Evolutionary conservation across 2,329 filamentous ascomycete genomes (phyloP).

Genomic region (Cladophialophora bantiana): DNA sequence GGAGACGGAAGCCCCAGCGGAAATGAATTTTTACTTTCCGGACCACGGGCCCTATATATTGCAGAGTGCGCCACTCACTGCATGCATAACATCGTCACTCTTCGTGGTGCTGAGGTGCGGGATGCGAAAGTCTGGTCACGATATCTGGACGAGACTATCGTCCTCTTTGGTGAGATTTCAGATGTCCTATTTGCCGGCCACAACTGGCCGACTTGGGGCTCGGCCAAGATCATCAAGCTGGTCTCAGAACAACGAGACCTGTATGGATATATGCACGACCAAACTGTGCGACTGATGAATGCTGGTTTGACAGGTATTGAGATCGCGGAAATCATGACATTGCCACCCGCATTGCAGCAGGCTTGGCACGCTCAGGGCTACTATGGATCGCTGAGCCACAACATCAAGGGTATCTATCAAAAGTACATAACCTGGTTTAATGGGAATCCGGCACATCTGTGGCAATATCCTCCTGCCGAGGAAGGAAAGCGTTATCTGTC

Average conservation of each 20-base stretch:
- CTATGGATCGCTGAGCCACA: conserved; percentile 50
- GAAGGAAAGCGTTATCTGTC: conserved; percentile 48
- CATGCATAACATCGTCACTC: conserved; percentile 53
- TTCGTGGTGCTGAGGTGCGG: conserved; percentile 52
- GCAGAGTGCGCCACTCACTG: conserved; percentile 51
- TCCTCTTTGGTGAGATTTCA: conserved; percentile 44
- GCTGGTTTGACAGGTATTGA: conserved; percentile 48
- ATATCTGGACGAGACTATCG: conserved; percentile 52
- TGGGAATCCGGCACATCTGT: conserved; percentile 47
- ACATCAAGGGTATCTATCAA: conserved; percentile 51
- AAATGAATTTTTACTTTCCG: conserved; percentile 54
- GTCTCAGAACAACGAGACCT: conserved; percentile 50
- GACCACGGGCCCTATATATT: conserved; percentile 47
- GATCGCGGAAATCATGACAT: conserved; percentile 49
- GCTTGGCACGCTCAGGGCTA: conserved; percentile 47
- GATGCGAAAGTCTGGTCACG: conserved; percentile 51
- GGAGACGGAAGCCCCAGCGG: conserved; percentile 53
- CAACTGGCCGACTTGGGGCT: conserved; percentile 54
- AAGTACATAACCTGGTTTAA: conserved; percentile 47
- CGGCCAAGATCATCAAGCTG: conserved; percentile 38
- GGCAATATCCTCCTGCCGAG: conserved; percentile 48
- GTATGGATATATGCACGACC: conserved; percentile 52
- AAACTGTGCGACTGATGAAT: conserved; percentile 52
- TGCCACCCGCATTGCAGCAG: conserved; percentile 46
- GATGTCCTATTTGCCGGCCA: conserved; percentile 51